These are phyloP conservation scores for Pseudogymnoascus sp. DNA, from an alignment of 2,329 filamentous ascomycete genomes.

Conservation along the genomic window DNA sequence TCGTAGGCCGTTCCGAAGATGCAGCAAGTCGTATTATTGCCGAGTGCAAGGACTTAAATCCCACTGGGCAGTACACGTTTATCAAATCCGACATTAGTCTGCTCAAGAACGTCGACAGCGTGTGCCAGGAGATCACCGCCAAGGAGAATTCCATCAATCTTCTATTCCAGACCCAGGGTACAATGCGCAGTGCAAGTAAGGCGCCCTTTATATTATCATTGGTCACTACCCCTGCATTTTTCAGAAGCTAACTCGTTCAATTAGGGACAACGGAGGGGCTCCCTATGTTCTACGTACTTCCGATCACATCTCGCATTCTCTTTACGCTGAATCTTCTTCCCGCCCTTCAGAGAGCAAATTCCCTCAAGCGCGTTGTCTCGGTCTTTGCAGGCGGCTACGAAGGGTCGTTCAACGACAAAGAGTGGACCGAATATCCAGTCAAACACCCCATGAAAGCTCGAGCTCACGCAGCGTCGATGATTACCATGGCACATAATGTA, in stretches of 20 bases:
- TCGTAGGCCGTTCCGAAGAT: conserved; percentile 38
- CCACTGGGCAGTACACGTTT: conserved; percentile 35
- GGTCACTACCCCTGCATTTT: not conserved
- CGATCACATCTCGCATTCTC: conserved; percentile 47
- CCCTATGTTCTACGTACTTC: conserved; percentile 38
- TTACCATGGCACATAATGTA: conserved; percentile 38
- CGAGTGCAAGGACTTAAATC: conserved; percentile 35
- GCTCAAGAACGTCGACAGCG: conserved; percentile 38
- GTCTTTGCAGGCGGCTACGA: conserved; percentile 44
- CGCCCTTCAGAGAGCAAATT: conserved; percentile 36
- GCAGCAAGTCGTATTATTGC: conserved; percentile 31
- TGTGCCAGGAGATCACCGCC: conserved; percentile 39
- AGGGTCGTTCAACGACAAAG: conserved; percentile 33
- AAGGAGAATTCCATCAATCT: conserved; percentile 45
- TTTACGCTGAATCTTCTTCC: conserved; percentile 49
- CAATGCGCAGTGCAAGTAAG: conserved; percentile 24
- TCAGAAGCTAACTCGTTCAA: not conserved
- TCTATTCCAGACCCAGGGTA: conserved; percentile 43
- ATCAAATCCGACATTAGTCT: conserved; percentile 36
- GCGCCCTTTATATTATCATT: not conserved
- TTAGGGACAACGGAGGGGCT: conserved; percentile 49
- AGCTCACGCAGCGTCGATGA: conserved; percentile 40
- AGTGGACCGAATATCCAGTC: conserved; percentile 35
- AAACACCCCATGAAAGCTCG: conserved; percentile 30
- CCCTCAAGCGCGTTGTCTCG: conserved; percentile 43